Evolutionary conservation across 768 basidiomycete genomes (phyloP), one percentile per base, ranked within the genome.

Genomic region (Chalciporus sphaerocephalus): DNA sequence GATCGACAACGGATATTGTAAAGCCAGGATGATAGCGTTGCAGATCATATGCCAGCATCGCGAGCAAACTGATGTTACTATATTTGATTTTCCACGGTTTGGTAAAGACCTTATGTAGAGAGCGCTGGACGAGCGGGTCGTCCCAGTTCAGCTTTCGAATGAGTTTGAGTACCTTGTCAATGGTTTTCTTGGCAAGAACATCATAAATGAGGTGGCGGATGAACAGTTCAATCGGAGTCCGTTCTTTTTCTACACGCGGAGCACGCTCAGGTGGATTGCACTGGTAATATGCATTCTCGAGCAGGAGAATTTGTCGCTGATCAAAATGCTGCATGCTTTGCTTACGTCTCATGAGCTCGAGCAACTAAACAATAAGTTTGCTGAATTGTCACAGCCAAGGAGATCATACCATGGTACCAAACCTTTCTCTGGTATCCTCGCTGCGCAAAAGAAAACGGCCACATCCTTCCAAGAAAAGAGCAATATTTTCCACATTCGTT

Each of bases 211-310:
- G 74, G 66, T 98, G 92, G 21, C 88, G 87, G 54, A 98, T 87
- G 68, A 96, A 99, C n/a, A 87, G 75, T 55, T 96, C 91, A 68
- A 92, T 87, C 1, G 84, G 81, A 4, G 85, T 74, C 12, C 93
- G 83, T 55, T 91, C 77, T 62, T 96, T 93, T 53, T 89, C 85
- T 57, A 91, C 78, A 18, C 83, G 78, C 0, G 92, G 92, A 0
- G 84, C 79, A 42, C 96, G 83, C 53, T 98, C 94, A 0, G 96
- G 96, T 5, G 96, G 96, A 59, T 98, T 98, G 66, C 94, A 97
- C 90, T 93, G 93, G 64, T 98, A 98, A 64, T 96, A 99, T 0
- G 96, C 96, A 63, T 99, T 99, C 66, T 98, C 96, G 23, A 99
- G 77, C 50, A 97, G 69, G 13, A 97, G 75, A 6, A 84, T 70